Conservation (phyloP, 257 asterid genomes). For the Fraxinus quadrangulata region DNA sequence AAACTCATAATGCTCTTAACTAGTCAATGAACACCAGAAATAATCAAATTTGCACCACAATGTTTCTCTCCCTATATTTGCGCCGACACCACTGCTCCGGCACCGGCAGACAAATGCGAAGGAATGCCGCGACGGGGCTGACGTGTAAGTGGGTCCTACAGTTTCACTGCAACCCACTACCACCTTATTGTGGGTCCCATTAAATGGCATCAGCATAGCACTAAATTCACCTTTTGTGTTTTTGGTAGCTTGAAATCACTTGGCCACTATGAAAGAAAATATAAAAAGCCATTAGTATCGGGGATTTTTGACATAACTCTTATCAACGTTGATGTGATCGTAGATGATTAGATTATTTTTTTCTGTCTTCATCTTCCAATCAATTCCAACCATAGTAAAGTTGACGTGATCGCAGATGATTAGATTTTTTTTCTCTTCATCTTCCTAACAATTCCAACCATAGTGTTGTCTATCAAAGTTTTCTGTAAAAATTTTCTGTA, state of each 20-base stretch:
- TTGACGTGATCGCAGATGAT: too few species aligned
- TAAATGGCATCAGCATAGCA: conserved; percentile 47
- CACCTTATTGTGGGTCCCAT: conserved; percentile 23
- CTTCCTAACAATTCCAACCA: too few species aligned
- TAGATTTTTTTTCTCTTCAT: too few species aligned
- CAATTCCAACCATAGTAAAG: too few species aligned
- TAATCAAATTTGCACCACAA: neutral
- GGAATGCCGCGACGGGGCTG: neutral
- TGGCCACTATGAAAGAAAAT: conserved; percentile 36
- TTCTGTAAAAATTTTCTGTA: too few species aligned
- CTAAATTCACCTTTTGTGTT: conserved; percentile 29
- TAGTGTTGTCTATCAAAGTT: too few species aligned
- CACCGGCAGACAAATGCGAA: neutral
- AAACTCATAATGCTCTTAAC: neutral
- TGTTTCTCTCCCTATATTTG: neutral
- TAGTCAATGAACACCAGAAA: neutral
- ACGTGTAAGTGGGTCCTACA: conserved; percentile 27
- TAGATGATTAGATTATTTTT: too few species aligned
- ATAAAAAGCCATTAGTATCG: too few species aligned
- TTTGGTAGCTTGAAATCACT: conserved; percentile 39
- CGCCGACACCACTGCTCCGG: neutral
- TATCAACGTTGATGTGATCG: too few species aligned
- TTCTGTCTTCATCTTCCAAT: too few species aligned
- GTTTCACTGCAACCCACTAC: conserved; percentile 7
- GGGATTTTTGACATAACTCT: too few species aligned